phyloP scores from a whole-genome alignment of 2,329 filamentous ascomycete species.

The Venturia effusa region DNA sequence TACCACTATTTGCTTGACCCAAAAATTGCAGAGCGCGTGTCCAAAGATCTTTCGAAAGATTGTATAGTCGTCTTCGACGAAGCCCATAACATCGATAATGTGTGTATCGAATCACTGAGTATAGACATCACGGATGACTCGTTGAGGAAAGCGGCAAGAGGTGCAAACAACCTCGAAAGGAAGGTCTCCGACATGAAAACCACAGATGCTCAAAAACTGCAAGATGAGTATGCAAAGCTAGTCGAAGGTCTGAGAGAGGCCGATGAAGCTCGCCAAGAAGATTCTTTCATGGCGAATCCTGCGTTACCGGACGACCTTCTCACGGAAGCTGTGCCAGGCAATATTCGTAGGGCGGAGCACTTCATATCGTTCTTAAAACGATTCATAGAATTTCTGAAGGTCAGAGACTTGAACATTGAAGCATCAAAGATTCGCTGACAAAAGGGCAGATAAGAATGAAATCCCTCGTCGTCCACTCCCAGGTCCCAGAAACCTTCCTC shows the following conservation, averaged over 20 bases:
- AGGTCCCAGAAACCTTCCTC: constrained; percentile 89
- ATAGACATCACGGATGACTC: constrained; percentile 97
- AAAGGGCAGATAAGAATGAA: constrained; percentile 76
- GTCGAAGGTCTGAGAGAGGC: constrained; percentile 83
- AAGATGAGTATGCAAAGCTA: constrained; percentile 90
- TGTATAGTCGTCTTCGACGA: constrained; percentile 99
- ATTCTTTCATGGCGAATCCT: constrained; percentile 95
- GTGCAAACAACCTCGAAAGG: constrained; percentile 79
- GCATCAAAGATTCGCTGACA: background rate
- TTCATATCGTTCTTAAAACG: constrained; percentile 90
- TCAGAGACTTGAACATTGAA: constrained; percentile 15
- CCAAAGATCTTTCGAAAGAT: constrained; percentile 91
- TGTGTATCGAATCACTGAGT: constrained; percentile 94
- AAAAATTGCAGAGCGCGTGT: constrained; percentile 93
- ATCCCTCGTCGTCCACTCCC: constrained; percentile 91
- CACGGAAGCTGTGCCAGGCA: constrained; percentile 91
- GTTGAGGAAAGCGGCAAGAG: constrained; percentile 76
- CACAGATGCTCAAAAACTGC: constrained; percentile 88
- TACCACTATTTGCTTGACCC: constrained; percentile 97
- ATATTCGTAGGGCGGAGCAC: constrained; percentile 90
- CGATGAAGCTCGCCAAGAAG: constrained; percentile 82
- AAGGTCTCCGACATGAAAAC: constrained; percentile 91
- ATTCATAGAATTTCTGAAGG: constrained; percentile 94
- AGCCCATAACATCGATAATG: constrained; percentile 98
- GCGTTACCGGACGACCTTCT: constrained; percentile 86